Evolutionary conservation across 148 eudicot genomes (phyloP), one percentile per base, ranked within the genome.

Genomic region (Amaranthus cruentus): DNA sequence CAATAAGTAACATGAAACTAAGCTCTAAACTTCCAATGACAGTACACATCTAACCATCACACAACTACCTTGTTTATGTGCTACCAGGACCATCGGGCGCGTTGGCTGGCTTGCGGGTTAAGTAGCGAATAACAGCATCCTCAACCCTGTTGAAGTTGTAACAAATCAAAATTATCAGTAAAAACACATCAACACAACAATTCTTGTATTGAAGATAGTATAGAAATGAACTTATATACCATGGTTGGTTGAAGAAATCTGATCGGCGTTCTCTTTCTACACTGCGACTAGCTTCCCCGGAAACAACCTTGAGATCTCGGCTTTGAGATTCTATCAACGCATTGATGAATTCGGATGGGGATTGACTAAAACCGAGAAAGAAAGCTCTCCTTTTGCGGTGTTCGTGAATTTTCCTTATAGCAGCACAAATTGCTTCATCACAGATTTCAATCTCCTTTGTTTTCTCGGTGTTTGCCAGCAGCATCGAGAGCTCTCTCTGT

Each of bases 311-410:
- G 85, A 94, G 85, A 80, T 94, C 96, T 84, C 82, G 88, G 80
- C 87, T 81, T 73, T 94, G 97, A 69, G 98, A 94, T 74, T 94
- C 98, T 76, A 91, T 65, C 74, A 94, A 63, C 47, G 93, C 89
- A 85, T 94, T 88, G 49, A 91, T 85, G 71, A 91, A 91, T 75
- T 94, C 98, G 18, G 89, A 90, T 0, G 97, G 98, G 3, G 98
- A 91, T 80, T 94, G 97, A 78, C 97, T 91, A 79, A 94, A 91
- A 6, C 98, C 97, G 57, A 89, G 89, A 81, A 94, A 94, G 77
- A 91, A 94, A 4, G 98, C 96, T 60, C 97, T 81, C 71, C 97
- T 85, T 77, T 78, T 84, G 9, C 91, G 87, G 79, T 94, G 98
- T 81, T 91, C 98, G 12, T 94, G 89, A 49, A 94, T 94, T 83